Evolutionary conservation across 2,329 filamentous ascomycete species (phyloP).

Genomic region (Sordariomycetes sp.): DNA sequence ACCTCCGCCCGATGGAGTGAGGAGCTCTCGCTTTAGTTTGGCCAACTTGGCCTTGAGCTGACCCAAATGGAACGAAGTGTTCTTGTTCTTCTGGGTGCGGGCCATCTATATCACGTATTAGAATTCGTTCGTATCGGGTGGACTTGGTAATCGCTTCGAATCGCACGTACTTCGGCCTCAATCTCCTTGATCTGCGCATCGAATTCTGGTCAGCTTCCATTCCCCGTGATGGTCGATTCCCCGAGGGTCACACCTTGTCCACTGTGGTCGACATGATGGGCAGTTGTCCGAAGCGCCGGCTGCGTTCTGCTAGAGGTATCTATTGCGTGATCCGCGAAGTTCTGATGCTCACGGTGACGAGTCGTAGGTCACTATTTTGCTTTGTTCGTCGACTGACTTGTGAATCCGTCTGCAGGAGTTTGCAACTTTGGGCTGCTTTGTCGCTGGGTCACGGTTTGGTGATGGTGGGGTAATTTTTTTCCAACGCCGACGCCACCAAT

Average conservation of each 20-base stretch:
- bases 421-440: too few species aligned
- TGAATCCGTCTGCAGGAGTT: too few species aligned
- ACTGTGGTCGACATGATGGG: slow-evolving; percentile 88
- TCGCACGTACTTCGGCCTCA: slow-evolving; percentile 72
- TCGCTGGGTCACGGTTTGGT: neutral
- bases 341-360: too few species aligned
- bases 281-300: slow-evolving; percentile 6
- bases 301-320: too few species aligned
- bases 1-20: slow-evolving; percentile 76
- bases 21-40: slow-evolving; percentile 91
- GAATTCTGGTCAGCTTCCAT: neutral
- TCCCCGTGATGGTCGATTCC: neutral
- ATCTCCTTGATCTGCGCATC: slow-evolving; percentile 79
- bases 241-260: slow-evolving; percentile 65
- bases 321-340: too few species aligned
- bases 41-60: slow-evolving; percentile 97
- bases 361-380: too few species aligned
- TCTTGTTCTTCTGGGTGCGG: slow-evolving; percentile 95
- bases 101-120: slow-evolving; percentile 58
- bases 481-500: slow-evolving; percentile 12
- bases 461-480: slow-evolving; percentile 32
- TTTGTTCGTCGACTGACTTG: too few species aligned
- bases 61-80: slow-evolving; percentile 85
- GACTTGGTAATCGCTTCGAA: neutral
- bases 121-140: slow-evolving; percentile 1